A percentile compares a stretch with the other conserved stretches of the same genome.
Conservation (phyloP, 208 protist genomes). For the Leishmania aethiopica region DNA sequence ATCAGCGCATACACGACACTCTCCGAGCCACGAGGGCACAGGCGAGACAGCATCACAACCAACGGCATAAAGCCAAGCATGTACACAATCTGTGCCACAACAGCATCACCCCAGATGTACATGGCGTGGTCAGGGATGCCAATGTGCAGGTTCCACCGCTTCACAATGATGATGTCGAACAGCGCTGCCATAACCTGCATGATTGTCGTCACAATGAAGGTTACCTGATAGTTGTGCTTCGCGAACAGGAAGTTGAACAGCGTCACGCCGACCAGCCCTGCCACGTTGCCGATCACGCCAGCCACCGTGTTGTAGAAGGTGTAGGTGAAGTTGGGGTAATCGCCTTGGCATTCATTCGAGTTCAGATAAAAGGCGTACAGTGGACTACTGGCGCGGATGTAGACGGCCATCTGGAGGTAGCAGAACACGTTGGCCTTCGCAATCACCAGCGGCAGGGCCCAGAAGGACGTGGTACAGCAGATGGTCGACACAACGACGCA, state of each 20-base stretch:
- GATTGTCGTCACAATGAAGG: conserved; percentile 38
- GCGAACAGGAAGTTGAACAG: conserved; percentile 71
- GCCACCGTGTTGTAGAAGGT: conserved; percentile 68
- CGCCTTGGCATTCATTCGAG: too few species aligned
- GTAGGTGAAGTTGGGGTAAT: conserved; percentile 56
- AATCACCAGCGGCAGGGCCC: conserved; percentile 54
- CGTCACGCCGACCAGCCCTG: conserved; percentile 47
- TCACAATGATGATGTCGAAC: conserved; percentile 32
- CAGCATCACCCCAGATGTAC: conserved; percentile 76
- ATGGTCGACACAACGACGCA: conserved; percentile 41
- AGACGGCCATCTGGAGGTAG: conserved; percentile 49
- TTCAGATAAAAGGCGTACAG: too few species aligned
- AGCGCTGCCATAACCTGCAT: conserved; percentile 21
- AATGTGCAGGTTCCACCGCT: conserved; percentile 61
- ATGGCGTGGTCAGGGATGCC: conserved; percentile 61
- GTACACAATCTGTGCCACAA: conserved; percentile 58
- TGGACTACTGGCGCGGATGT: conserved; percentile 27
- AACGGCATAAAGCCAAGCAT: conserved; percentile 80
- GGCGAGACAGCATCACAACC: conserved; percentile 71
- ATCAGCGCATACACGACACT: conserved; percentile 77
- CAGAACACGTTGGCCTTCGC: conserved; percentile 67
- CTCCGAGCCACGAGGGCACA: conserved; percentile 79
- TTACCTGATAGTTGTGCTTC: conserved; percentile 50
- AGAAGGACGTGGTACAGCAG: conserved; percentile 51
- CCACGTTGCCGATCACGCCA: conserved; percentile 45